Evolutionary conservation across 768 basidiomycete genomes (phyloP).

Genomic region (Boletus sp.): DNA sequence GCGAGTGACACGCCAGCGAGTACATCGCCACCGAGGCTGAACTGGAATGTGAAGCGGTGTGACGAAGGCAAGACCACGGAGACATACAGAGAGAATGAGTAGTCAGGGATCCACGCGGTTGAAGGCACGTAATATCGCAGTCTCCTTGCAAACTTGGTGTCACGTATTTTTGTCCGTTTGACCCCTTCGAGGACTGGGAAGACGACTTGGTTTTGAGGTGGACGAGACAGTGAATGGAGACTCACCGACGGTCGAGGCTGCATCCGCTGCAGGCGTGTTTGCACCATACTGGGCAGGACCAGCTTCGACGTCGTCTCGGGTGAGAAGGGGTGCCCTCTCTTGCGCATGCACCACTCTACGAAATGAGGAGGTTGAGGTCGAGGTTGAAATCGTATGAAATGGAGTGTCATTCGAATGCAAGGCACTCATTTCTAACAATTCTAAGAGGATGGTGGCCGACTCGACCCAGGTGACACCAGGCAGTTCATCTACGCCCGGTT

Average conservation of each 20-base stretch:
- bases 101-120: conserved; percentile 75
- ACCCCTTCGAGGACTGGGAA: conserved; percentile 8
- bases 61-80: background rate
- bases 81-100: conserved; percentile 63
- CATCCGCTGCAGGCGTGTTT: conserved; percentile 11
- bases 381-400: conserved; percentile 24
- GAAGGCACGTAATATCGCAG: conserved; percentile 77
- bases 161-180: conserved; percentile 16
- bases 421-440: conserved; percentile 11
- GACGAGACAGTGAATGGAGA: background rate
- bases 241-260: conserved; percentile 20
- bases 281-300: conserved; percentile 20
- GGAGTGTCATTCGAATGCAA: conserved; percentile 3
- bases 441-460: background rate
- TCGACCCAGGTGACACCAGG: background rate
- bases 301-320: conserved; percentile 26
- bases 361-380: conserved; percentile 27
- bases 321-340: conserved; percentile 26
- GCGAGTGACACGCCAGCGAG: conserved; percentile 84
- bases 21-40: conserved; percentile 64
- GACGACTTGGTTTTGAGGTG: background rate
- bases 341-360: conserved; percentile 21
- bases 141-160: conserved; percentile 42
- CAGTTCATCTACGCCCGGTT: background rate
- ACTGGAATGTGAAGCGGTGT: background rate